Base-by-base conservation (phyloP, 371 early-diverging fungal species). In the Mortierella sp. region DNA sequence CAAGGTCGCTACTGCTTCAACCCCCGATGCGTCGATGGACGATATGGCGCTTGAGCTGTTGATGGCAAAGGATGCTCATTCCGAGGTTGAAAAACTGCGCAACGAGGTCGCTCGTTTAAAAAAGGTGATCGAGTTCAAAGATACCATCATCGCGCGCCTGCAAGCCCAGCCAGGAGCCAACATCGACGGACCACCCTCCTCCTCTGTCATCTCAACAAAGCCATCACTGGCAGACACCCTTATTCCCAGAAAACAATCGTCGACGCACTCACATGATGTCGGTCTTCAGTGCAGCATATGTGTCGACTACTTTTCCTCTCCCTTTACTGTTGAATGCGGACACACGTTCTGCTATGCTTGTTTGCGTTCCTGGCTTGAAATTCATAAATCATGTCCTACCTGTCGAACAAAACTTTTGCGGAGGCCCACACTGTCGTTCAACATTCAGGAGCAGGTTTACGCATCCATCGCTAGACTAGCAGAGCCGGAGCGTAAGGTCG, bases 321-420 rank as follows among this genome's bases (percentile, higher is more conserved):
- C 80, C 0, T 80, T 50, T 26, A 80, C 80, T 2, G 57, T 78
- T 9, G 72, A 71, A 32, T 80, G 80, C 48, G 80, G 80, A 0
- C 80, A 80, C 54, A 72, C 80, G 0, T 80, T 80, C 44, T 80
- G 80, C 42, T 78, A 78, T 37, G 53, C 59, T 15, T 80, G 80
- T 28, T 42, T 80, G 8, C 58, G 62, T 19, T 60, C 65, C 6
- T 80, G 80, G 80, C 43, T 80, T 14, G 26, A 56, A 49, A 64
- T 72, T 11, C 72, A 66, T 57, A 73, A 73, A 24, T 66, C 72
- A 1, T 80, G 80, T 27, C 80, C 80, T 17, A 68, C 80, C 8
- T 80, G 80, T 28, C 62, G 80, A 32, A 79, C 64, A 6, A 72
- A 80, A 42, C 50, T 80, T 14, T 43, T 72, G 37, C 60, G 72